Evolutionary conservation across 2,329 filamentous ascomycete genomes (phyloP).

Genomic region (Didymella segeticola): DNA sequence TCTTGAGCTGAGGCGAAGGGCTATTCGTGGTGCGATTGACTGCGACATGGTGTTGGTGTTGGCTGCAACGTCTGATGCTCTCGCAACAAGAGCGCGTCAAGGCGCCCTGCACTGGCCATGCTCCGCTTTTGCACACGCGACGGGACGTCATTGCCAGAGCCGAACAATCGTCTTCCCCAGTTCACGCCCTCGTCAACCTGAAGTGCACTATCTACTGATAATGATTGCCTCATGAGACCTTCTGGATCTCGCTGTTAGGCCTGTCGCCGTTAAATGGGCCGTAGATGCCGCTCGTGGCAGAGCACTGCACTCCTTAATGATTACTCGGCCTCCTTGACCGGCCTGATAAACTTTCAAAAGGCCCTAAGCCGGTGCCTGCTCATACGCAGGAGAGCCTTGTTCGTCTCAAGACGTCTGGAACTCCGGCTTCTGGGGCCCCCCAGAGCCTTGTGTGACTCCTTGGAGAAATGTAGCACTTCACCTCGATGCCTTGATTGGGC

Average conservation of each 20-base stretch:
- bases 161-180: no score
- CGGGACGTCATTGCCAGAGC: slow-evolving; percentile 4
- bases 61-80: not conserved
- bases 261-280: no score
- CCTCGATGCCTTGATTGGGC: not conserved
- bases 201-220: no score
- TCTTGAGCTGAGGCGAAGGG: slow-evolving; percentile 27
- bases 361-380: not conserved
- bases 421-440: not conserved
- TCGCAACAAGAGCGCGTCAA: slow-evolving; percentile 4
- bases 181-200: no score
- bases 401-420: not conserved
- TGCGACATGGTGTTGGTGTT: slow-evolving; percentile 34
- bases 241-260: not conserved
- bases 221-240: no score
- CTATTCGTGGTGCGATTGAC: slow-evolving; percentile 31
- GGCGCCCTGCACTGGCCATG: slow-evolving; percentile 19
- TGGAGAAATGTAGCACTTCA: not conserved
- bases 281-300: no score
- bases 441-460: not conserved
- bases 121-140: slow-evolving; percentile 13
- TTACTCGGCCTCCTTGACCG: not conserved
- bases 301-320: not conserved
- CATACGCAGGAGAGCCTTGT: not conserved
- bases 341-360: not conserved